Evolutionary conservation across 2,329 filamentous ascomycete species (phyloP), one percentile per base, ranked within the genome.

Genomic region (Cryphonectria parasitica): DNA sequence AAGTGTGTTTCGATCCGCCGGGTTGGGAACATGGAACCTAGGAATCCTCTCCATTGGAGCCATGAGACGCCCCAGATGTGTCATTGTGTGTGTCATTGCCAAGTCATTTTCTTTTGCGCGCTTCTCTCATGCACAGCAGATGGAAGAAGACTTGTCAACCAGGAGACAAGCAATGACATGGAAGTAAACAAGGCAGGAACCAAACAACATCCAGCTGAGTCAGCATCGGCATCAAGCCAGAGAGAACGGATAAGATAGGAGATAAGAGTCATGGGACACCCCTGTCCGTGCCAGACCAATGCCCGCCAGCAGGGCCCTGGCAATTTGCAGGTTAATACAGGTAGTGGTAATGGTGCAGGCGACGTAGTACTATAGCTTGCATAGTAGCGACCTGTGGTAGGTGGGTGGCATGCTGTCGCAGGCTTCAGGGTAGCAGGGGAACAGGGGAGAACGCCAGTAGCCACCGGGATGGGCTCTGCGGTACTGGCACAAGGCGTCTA

Each of bases 371-470:
- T 11, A 39, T 39, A 39, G 11, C 36, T 8, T 11, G 10, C 36
- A 39, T 39, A 49, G 8, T 22, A 45, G 17, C 19, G 17, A 6
- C 43, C 6, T 22, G 43, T 19, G 41, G 41, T 15, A 1, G 41
- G 41, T 43, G 41, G 15, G 54, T 58, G 25, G 5, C 25, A 36
- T 4, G 56, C 43, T 45, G 28, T 61, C 13, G 31, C 58, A 61
- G 58, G 31, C 52, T 31, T 17, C 31, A 61, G 58, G 58, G 58
- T 39, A 39, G 58, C 34, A 36, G 58, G 58, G 58, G 45, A 49
- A 45, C 22, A 22, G 34, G 22, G 31, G 58, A 25, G 11, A 17
- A n/a, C 6, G 25, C 43, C 19, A 49, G 43, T 49, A 22, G 43
- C 43, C 43, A 49, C 43, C 31, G 58, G 11, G 28, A 31, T 22